A percentile compares a stretch with the other conserved stretches of the same genome.
Evolutionary conservation across 129 eudicot species (phyloP).

Genomic region (Apium graveolens): DNA sequence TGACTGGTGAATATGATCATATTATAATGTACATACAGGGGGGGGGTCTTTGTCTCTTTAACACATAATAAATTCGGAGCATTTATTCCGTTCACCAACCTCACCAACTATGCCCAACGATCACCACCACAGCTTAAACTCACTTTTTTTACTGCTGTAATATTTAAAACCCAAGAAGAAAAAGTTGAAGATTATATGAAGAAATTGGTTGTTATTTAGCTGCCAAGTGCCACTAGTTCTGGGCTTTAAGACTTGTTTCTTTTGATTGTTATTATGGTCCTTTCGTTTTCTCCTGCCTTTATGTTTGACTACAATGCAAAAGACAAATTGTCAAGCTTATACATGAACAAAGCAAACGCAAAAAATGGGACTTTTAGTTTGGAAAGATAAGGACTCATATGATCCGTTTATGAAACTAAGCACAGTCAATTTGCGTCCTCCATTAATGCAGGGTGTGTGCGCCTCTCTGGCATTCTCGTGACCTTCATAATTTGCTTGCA

Average conservation of each 20-base stretch:
- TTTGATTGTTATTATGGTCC: not conserved
- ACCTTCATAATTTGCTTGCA: not conserved
- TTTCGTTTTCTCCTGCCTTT: not conserved
- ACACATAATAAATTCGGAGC: constrained; percentile 26
- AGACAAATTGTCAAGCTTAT: not conserved
- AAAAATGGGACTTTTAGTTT: not conserved
- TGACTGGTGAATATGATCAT: not conserved
- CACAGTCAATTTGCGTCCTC: not conserved
- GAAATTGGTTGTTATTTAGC: not conserved
- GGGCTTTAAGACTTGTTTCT: not conserved
- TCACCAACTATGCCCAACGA: constrained; percentile 9
- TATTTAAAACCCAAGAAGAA: not conserved
- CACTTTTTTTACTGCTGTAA: not conserved
- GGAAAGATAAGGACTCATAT: not conserved
- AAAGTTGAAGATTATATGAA: not conserved
- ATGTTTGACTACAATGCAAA: not conserved
- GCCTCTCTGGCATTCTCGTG: not conserved
- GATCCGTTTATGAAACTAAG: not conserved
- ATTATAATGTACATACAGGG: constrained; percentile 7
- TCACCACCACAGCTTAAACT: not conserved
- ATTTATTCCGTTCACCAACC: constrained; percentile 56
- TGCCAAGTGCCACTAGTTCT: constrained; percentile 1
- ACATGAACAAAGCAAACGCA: not conserved
- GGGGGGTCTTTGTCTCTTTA: not conserved
- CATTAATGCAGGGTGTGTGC: not conserved